Percentiles rank a stretch among this genome's conserved stretches.
Conservation (phyloP, 805 yeast species). For the Saccharomycopsis selenospora region DNA sequence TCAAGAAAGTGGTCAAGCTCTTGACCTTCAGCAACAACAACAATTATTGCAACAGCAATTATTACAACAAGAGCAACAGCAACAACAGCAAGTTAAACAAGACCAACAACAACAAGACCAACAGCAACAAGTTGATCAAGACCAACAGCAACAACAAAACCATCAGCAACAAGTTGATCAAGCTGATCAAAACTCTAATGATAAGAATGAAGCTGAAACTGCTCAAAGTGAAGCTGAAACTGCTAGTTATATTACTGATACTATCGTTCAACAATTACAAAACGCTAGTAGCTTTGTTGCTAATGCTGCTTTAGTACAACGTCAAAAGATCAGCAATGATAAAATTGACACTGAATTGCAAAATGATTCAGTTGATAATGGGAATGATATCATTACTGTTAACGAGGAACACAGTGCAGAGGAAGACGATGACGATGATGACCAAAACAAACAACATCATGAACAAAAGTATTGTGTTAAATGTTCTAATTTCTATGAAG, state of each 20-base stretch:
- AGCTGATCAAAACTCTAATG: not conserved
- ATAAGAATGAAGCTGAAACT: not conserved
- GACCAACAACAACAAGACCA: conserved; percentile 19
- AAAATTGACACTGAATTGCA: conserved; percentile 2
- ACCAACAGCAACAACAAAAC: conserved; percentile 18
- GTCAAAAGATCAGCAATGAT: not conserved
- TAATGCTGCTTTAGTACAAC: conserved; percentile 12
- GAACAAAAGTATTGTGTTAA: conserved; percentile 5
- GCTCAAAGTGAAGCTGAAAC: not conserved
- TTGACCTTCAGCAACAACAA: conserved; percentile 9
- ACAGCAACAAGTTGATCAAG: conserved; percentile 20
- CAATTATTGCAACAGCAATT: conserved; percentile 17
- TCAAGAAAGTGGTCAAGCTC: not conserved
- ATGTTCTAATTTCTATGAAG: conserved; percentile 3
- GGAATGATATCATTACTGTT: too few species aligned
- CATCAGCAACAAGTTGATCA: conserved; percentile 21
- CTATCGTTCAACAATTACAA: conserved; percentile 20
- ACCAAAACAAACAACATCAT: not conserved
- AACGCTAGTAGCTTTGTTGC: conserved; percentile 13
- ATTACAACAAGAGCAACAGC: conserved; percentile 17
- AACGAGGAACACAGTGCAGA: too few species aligned
- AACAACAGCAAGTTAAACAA: conserved; percentile 19
- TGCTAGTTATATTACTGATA: conserved; percentile 5
- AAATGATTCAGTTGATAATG: not conserved
- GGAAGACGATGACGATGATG: not conserved